Evolutionary conservation across 78 protist species (phyloP).

Genomic region (Goniomonas avonlea): DNA sequence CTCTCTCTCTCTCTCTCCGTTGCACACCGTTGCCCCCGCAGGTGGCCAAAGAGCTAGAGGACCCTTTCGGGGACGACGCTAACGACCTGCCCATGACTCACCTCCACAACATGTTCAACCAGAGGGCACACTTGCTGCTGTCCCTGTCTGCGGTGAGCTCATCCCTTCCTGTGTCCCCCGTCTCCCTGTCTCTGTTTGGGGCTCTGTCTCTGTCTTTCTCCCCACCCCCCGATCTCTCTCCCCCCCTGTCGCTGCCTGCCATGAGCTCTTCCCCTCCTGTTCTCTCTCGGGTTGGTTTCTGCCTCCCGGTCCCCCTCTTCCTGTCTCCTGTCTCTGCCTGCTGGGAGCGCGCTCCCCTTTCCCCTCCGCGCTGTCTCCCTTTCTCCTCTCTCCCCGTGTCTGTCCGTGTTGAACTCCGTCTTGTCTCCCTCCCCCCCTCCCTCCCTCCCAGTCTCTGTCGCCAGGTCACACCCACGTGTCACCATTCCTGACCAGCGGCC

Average conservation of each 20-base stretch:
- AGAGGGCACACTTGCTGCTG: too few relatives aligned
- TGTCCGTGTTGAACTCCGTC: not conserved
- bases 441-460: too few relatives aligned
- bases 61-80: too few relatives aligned
- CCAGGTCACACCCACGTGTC: not conserved
- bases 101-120: too few relatives aligned
- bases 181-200: not conserved
- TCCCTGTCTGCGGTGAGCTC: too few relatives aligned
- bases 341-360: not conserved
- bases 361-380: too few relatives aligned
- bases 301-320: not conserved
- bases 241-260: not conserved
- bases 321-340: too few relatives aligned
- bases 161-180: too few relatives aligned
- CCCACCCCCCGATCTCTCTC: not conserved
- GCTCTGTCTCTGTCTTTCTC: not conserved
- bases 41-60: too few relatives aligned
- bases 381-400: not conserved
- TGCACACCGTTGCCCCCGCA: too few relatives aligned
- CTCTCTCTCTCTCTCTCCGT: too few relatives aligned
- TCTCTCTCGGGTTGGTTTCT: not conserved
- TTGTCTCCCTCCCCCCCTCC: not conserved
- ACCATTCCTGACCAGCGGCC: not conserved
- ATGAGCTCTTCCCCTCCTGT: not conserved
- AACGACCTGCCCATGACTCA: too few relatives aligned